Base-by-base conservation (phyloP, 345 rosid genomes). In the Nephelium lappaceum region DNA sequence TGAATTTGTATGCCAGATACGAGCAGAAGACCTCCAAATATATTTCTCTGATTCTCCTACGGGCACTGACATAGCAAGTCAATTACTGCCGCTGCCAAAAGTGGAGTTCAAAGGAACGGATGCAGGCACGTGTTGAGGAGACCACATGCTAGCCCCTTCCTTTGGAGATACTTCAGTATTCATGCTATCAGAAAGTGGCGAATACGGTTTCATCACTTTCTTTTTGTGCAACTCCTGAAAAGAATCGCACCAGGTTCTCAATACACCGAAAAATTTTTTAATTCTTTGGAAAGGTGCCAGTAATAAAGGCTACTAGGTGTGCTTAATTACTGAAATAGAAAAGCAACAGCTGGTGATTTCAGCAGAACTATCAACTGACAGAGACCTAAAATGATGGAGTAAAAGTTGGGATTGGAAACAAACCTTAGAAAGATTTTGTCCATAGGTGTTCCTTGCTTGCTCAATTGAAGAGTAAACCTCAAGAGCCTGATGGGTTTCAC, bases 181-280 rank as follows among this genome's bases (percentile, higher is more conserved):
- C 47, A 60, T 47, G 43, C 81, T 78, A 71, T 84, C 85, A 19
- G 81, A 65, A 10, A 77, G 70, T 4, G 99, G 95, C 8, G 97
- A 84, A 86, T 96, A 96, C 61, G 99, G 99, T 81, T 91, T 91
- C 70, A 86, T 87, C 75, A 90, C 97, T 84, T 87, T 90, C 85
- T 88, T 85, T 86, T 89, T 92, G 84, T 74, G 86, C 85, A 87
- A 66, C 74, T 89, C 98, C 99, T 95, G 88, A 41, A 86, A 21
- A 74, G 43, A 25, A 79, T 70, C 45, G 21, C 61, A 57, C 36
- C 11, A 15, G 23, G 51, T 41, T 58, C 61, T 53, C 41, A 80
- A 6, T 1, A 53, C 21, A 24, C 39, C 19, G 23, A 25, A 75
- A 67, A 55, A 8, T 14, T 6, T 66, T 23, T 16, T 23, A 60